Percentiles rank a stretch among this genome's conserved stretches.
Conservation (phyloP, 2,329 filamentous ascomycete species). For the Mollisiaceae sp. region DNA sequence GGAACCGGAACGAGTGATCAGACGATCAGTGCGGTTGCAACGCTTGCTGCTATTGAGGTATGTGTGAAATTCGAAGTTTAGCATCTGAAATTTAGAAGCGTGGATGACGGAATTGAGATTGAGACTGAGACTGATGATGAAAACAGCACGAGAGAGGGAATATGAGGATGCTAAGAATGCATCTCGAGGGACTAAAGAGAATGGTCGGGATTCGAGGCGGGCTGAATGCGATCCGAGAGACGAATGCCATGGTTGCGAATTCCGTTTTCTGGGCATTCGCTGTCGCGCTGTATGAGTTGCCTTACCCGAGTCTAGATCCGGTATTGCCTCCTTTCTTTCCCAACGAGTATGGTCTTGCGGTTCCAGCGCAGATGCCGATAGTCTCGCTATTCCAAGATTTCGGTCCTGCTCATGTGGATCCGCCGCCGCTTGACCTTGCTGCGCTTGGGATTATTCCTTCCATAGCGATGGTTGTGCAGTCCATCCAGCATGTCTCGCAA, state of each 20-base stretch:
- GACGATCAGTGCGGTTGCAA: slow-evolving; percentile 28
- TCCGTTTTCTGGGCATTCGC: slow-evolving; percentile 23
- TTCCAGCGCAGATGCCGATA: neutral
- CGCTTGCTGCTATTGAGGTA: slow-evolving; percentile 29
- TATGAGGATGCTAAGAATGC: slow-evolving; percentile 22
- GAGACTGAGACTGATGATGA: neutral
- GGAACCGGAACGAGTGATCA: slow-evolving; percentile 15
- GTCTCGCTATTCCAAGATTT: slow-evolving; percentile 25
- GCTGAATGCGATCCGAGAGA: slow-evolving; percentile 15
- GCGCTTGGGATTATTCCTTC: neutral
- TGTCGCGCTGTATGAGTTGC: slow-evolving; percentile 21
- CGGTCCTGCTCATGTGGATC: slow-evolving; percentile 2
- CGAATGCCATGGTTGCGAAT: slow-evolving; percentile 23
- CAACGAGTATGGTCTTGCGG: slow-evolving; percentile 8
- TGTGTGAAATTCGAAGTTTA: neutral
- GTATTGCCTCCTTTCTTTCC: slow-evolving; percentile 20
- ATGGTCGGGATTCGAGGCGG: slow-evolving; percentile 27
- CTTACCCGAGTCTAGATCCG: slow-evolving; percentile 23
- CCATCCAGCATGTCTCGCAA: slow-evolving; percentile 27
- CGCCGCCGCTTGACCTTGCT: neutral
- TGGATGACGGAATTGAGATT: too few relatives aligned
- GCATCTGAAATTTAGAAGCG: too few relatives aligned
- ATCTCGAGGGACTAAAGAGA: slow-evolving; percentile 22
- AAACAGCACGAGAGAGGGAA: slow-evolving; percentile 24
- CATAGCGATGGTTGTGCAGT: slow-evolving; percentile 5